phyloP scores from a whole-genome alignment of 768 basidiomycete genomes.

The Grammothele lineata region DNA sequence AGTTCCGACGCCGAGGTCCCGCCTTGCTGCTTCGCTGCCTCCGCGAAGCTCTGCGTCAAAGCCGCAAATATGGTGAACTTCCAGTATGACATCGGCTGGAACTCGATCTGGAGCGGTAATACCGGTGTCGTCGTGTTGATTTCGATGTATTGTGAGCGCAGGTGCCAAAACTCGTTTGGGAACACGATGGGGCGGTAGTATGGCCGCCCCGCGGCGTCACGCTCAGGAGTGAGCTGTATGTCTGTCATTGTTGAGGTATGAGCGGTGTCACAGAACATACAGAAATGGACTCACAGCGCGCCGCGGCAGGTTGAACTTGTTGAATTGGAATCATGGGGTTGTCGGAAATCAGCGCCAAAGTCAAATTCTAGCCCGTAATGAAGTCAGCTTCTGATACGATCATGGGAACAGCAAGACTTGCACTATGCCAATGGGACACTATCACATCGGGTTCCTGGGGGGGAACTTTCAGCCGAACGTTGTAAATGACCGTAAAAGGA shows the following conservation, averaged over 20 bases:
- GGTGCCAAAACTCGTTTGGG: conserved; percentile 94
- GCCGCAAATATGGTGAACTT: conserved; percentile 87
- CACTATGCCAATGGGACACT: conserved; percentile 81
- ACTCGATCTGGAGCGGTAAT: conserved; percentile 76
- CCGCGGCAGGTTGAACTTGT: conserved; percentile 54
- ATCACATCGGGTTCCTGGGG: conserved; percentile 49
- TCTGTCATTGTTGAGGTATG: conserved; percentile 41
- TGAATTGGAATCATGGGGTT: conserved; percentile 46
- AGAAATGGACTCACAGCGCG: conserved; percentile 50
- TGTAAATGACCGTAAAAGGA: too few species aligned
- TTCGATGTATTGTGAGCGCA: conserved; percentile 76
- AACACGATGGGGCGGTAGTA: conserved; percentile 87
- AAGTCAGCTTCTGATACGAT: too few species aligned
- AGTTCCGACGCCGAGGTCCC: conserved; percentile 63
- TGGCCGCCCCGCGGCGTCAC: conserved; percentile 64
- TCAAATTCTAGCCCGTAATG: conserved; percentile 63
- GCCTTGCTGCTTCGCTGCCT: conserved; percentile 76
- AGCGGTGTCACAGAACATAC: neutral
- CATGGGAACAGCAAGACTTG: conserved; percentile 23
- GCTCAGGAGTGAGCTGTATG: conserved; percentile 56
- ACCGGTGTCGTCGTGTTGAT: conserved; percentile 79
- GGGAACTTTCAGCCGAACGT: too few species aligned
- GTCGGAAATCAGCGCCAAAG: conserved; percentile 81
- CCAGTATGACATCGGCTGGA: conserved; percentile 80
- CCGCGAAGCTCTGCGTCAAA: conserved; percentile 83